A percentile compares a stretch with the other conserved stretches of the same genome.
Evolutionary conservation across 192 early-diverging fungal species (phyloP).

Genomic region (Coemansia sp.): DNA sequence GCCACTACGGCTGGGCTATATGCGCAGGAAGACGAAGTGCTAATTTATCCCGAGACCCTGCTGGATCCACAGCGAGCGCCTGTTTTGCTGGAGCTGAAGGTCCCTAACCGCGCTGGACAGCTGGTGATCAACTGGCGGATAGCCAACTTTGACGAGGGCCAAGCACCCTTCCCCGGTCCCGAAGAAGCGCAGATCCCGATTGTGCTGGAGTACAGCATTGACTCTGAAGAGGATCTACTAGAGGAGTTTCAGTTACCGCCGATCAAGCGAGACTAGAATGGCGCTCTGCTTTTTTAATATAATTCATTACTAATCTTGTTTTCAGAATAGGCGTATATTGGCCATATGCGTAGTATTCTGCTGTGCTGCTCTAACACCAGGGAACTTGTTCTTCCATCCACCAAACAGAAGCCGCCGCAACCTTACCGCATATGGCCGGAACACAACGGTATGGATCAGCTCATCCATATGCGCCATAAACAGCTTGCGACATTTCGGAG

Average conservation of each 20-base stretch:
- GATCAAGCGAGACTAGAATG: conserved; percentile 19
- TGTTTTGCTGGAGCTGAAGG: conserved; percentile 42
- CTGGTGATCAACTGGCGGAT: conserved; percentile 47
- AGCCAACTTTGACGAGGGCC: conserved; percentile 53
- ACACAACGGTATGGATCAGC: background rate
- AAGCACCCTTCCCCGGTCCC: conserved; percentile 41
- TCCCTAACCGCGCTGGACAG: conserved; percentile 34
- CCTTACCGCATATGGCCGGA: background rate
- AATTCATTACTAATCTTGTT: no score
- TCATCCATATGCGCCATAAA: background rate
- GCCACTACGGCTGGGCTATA: conserved; percentile 5
- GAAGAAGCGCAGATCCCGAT: conserved; percentile 48
- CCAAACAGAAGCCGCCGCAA: background rate
- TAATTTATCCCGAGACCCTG: conserved; percentile 43
- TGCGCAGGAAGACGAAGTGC: conserved; percentile 22
- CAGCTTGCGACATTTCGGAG: background rate
- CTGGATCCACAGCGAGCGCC: conserved; percentile 50
- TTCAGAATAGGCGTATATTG: no score
- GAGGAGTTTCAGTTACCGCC: conserved; percentile 27
- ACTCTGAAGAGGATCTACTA: conserved; percentile 37
- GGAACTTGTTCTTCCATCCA: background rate
- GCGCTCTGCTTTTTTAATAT: background rate
- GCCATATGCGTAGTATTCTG: no score
- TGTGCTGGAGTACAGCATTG: conserved; percentile 46
- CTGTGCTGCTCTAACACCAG: background rate